Conservation (phyloP, 768 basidiomycete genomes). For the Tephrocybe rancida region DNA sequence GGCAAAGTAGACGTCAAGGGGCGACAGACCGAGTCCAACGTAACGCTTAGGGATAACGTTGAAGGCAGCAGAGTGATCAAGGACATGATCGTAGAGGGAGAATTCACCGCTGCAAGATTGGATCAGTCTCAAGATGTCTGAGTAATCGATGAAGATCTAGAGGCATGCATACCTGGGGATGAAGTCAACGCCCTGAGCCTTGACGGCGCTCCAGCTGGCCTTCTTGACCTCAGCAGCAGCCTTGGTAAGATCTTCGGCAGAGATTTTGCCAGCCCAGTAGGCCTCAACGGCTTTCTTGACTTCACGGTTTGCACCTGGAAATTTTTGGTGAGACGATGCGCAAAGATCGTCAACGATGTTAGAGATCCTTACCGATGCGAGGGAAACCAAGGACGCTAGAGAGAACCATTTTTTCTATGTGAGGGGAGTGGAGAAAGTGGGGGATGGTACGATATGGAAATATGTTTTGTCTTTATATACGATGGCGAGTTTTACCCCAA, state of each 20-base stretch:
- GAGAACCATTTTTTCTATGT: constrained; percentile 57
- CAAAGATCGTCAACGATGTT: not conserved
- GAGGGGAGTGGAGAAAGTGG: constrained; percentile 21
- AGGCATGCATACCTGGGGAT: constrained; percentile 79
- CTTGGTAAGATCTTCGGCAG: constrained; percentile 86
- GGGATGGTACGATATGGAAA: constrained; percentile 30
- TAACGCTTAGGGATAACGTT: constrained; percentile 97
- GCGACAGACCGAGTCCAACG: constrained; percentile 78
- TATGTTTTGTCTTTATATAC: constrained; percentile 15
- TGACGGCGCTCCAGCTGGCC: constrained; percentile 84
- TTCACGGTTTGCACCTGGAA: constrained; percentile 88
- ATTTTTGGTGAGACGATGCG: constrained; percentile 2
- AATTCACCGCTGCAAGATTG: constrained; percentile 82
- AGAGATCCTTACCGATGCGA: constrained; percentile 67
- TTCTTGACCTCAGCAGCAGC: constrained; percentile 87
- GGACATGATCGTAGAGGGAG: constrained; percentile 97
- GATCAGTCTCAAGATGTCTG: constrained; percentile 14
- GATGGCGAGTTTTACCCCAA: constrained; percentile 31
- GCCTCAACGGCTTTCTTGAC: constrained; percentile 98
- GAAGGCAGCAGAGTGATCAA: constrained; percentile 95
- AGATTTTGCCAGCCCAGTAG: constrained; percentile 94
- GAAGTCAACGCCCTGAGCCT: constrained; percentile 83
- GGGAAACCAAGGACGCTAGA: constrained; percentile 93
- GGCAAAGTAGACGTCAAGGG: constrained; percentile 96
- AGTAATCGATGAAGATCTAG: constrained; percentile 18